phyloP scores from a whole-genome alignment of 2,329 filamentous ascomycete genomes.

The Alternaria sp. region DNA sequence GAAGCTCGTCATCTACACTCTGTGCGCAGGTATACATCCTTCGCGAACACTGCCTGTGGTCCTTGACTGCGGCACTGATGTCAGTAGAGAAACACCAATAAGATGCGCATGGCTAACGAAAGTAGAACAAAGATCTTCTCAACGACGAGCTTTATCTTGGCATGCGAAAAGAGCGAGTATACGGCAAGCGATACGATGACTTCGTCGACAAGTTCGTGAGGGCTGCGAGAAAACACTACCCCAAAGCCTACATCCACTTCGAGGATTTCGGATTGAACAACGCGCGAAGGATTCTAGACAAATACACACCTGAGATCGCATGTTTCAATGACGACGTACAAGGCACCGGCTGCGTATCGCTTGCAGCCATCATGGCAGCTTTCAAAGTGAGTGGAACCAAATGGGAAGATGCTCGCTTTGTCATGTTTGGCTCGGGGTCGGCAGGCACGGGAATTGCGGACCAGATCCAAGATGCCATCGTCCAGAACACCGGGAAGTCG shows the following conservation, averaged over 20 bases:
- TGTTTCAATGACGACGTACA: constrained; percentile 95
- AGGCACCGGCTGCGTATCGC: constrained; percentile 84
- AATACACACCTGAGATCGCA: constrained; percentile 73
- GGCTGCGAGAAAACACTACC: constrained; percentile 71
- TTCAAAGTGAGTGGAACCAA: constrained; percentile 71
- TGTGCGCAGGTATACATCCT: constrained; percentile 87
- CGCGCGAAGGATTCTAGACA: constrained; percentile 76
- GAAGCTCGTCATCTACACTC: constrained; percentile 80
- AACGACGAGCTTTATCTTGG: constrained; percentile 82
- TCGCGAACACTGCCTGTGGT: constrained; percentile 79
- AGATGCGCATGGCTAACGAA: constrained; percentile 6
- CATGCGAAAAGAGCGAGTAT: constrained; percentile 67
- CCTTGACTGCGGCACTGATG: constrained; percentile 83
- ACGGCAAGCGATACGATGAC: constrained; percentile 75
- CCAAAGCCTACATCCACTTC: constrained; percentile 84
- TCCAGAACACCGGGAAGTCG: constrained; percentile 67
- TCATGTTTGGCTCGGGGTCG: constrained; percentile 81
- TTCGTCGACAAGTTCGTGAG: constrained; percentile 79
- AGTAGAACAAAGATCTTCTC: constrained; percentile 71
- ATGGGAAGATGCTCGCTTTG: constrained; percentile 71
- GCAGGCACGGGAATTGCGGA: constrained; percentile 87
- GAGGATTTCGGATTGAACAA: constrained; percentile 86
- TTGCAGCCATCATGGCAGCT: constrained; percentile 80
- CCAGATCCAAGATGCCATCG: constrained; percentile 80
- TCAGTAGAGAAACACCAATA: constrained; percentile 26